Percentiles rank a stretch among this genome's conserved stretches.
Conservation (phyloP, 2,329 filamentous ascomycete species). For the Apiospora koreana region DNA sequence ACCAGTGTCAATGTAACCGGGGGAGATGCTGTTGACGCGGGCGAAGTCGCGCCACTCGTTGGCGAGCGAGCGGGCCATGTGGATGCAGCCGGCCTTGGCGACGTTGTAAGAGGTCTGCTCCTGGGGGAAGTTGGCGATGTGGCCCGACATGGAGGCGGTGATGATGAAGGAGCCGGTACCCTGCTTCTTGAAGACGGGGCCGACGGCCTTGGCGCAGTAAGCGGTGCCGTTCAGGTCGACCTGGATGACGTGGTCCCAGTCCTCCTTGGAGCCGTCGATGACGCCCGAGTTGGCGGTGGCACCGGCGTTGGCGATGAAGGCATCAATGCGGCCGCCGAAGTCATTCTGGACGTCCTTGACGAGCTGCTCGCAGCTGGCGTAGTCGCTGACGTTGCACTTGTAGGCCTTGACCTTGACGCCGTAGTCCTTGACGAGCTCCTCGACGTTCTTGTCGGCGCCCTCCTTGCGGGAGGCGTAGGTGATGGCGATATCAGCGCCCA, state of each 20-base stretch:
- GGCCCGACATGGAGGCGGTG: constrained; percentile 66
- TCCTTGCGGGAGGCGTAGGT: constrained; percentile 73
- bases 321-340: constrained; percentile 69
- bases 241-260: constrained; percentile 60
- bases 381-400: constrained; percentile 59
- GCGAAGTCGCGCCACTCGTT: constrained; percentile 67
- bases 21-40: constrained; percentile 61
- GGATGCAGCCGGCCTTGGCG: constrained; percentile 52
- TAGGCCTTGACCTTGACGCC: constrained; percentile 67
- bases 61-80: constrained; percentile 44
- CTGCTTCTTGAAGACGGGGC: constrained; percentile 60
- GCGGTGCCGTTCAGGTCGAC: constrained; percentile 66
- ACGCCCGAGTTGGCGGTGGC: constrained; percentile 59
- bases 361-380: constrained; percentile 51
- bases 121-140: constrained; percentile 67
- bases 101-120: constrained; percentile 64
- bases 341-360: constrained; percentile 68
- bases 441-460: constrained; percentile 66
- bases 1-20: constrained; percentile 56
- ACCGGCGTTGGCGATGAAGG: constrained; percentile 74
- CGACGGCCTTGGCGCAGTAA: constrained; percentile 63
- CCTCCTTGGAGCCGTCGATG: constrained; percentile 54
- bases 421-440: constrained; percentile 64
- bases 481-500: constrained; percentile 69
- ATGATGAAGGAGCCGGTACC: constrained; percentile 64